These are phyloP conservation scores for Trichoderma asperelloides DNA, from an alignment of 495 filamentous ascomycete genomes.

Conservation along the genomic window DNA sequence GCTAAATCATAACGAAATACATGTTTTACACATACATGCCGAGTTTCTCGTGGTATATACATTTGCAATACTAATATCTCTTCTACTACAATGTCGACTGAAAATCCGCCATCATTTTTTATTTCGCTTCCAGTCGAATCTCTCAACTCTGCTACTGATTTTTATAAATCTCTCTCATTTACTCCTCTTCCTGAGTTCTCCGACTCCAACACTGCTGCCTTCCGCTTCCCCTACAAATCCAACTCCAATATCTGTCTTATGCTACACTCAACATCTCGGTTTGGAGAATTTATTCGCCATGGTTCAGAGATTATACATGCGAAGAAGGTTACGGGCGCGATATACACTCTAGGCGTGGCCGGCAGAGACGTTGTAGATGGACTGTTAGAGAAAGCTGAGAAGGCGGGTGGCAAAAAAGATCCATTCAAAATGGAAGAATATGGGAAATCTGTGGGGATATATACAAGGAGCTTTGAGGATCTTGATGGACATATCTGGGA, in stretches of 20 bases:
- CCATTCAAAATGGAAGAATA: conserved; percentile 14
- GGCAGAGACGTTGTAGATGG: conserved; percentile 14
- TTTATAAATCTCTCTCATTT: conserved; percentile 17
- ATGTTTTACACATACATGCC: not conserved
- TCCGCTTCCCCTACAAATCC: conserved; percentile 13
- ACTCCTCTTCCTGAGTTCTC: conserved; percentile 12
- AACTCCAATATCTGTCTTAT: conserved; percentile 16
- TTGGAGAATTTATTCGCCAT: conserved; percentile 16
- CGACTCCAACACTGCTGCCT: conserved; percentile 12
- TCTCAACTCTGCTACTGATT: conserved; percentile 10
- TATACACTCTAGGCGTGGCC: conserved; percentile 11
- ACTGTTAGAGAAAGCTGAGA: conserved; percentile 12
- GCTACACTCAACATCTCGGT: conserved; percentile 15
- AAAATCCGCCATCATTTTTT: conserved; percentile 15
- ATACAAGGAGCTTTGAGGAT: conserved; percentile 18
- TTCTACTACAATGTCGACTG: not conserved
- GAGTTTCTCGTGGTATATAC: not conserved
- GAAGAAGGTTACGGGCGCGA: conserved; percentile 12
- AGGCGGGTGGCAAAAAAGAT: conserved; percentile 16
- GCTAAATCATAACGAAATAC: too few relatives aligned
- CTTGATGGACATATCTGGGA: conserved; percentile 21
- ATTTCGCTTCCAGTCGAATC: conserved; percentile 15
- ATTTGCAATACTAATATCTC: not conserved
- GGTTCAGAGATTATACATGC: conserved; percentile 13
- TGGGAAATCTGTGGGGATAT: conserved; percentile 17